Conservation (phyloP, 441 rosid species). For the Croton laevigatus region DNA sequence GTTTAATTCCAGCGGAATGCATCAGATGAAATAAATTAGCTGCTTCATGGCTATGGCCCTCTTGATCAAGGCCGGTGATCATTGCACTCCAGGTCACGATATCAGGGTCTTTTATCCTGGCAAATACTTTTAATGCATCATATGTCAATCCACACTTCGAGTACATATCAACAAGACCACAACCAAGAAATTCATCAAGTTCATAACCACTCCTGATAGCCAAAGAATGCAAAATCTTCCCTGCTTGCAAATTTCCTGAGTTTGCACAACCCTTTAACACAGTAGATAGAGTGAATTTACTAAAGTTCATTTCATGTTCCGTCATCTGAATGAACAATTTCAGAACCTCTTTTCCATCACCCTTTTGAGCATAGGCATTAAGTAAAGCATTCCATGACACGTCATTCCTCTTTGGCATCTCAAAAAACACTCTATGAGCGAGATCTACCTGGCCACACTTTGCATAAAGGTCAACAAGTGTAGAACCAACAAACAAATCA, state of each 20-base stretch:
- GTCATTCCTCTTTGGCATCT: slow-evolving; percentile 68
- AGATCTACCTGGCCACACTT: slow-evolving; percentile 68
- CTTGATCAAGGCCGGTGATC: slow-evolving; percentile 39
- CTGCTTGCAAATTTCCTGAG: slow-evolving; percentile 29
- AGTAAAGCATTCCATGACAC: slow-evolving; percentile 83
- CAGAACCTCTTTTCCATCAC: slow-evolving; percentile 43
- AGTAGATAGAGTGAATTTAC: slow-evolving; percentile 34
- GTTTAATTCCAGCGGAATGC: slow-evolving; percentile 34
- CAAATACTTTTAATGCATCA: slow-evolving; percentile 41
- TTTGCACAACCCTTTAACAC: slow-evolving; percentile 37
- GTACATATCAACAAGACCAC: slow-evolving; percentile 43
- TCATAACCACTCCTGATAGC: slow-evolving; percentile 33
- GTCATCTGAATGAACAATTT: slow-evolving; percentile 34
- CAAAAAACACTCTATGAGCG: slow-evolving; percentile 52
- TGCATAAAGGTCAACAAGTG: slow-evolving; percentile 73
- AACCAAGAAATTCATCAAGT: slow-evolving; percentile 36
- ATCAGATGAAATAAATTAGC: slow-evolving; percentile 34
- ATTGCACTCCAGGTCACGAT: slow-evolving; percentile 41
- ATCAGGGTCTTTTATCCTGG: slow-evolving; percentile 35
- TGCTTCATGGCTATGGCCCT: slow-evolving; percentile 34
- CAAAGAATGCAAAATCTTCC: slow-evolving; percentile 39
- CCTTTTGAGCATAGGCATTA: slow-evolving; percentile 61
- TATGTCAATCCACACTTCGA: slow-evolving; percentile 38
- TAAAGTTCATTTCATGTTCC: slow-evolving; percentile 31
- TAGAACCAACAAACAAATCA: slow-evolving; percentile 77